Percentiles rank a stretch among this genome's conserved stretches.
These are phyloP conservation scores for Boletus reticuloceps DNA, from an alignment of 768 basidiomycete species.

Conservation along the genomic window DNA sequence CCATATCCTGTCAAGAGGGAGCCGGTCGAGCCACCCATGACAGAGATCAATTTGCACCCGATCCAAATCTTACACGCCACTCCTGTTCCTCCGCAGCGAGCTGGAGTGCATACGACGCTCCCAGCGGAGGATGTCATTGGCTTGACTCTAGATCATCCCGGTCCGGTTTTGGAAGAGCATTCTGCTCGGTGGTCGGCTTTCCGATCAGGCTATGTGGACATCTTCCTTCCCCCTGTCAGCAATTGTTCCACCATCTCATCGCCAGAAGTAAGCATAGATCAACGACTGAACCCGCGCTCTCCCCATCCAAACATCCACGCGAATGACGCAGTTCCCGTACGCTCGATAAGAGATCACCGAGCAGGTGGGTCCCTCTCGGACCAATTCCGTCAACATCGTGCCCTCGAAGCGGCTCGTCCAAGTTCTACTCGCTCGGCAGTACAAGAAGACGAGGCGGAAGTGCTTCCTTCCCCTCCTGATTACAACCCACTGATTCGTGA, in stretches of 20 bases:
- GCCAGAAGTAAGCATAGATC: background rate
- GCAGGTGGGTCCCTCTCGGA: background rate
- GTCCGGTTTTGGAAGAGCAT: background rate
- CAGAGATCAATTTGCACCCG: background rate
- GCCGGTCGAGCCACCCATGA: background rate
- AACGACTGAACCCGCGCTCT: background rate
- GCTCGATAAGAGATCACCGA: background rate
- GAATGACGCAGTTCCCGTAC: background rate
- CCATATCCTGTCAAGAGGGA: background rate
- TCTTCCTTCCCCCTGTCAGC: slow-evolving; percentile 8
- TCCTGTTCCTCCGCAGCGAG: background rate
- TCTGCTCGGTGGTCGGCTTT: slow-evolving; percentile 22
- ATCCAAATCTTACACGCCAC: background rate
- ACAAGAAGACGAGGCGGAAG: background rate
- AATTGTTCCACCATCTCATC: background rate
- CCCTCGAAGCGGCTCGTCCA: background rate
- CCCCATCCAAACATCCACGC: background rate
- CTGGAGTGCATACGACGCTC: background rate
- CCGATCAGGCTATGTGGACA: slow-evolving; percentile 23
- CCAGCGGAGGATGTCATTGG: slow-evolving; percentile 6
- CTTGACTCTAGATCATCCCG: slow-evolving; percentile 1
- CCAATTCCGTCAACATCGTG: background rate
- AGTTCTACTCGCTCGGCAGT: background rate
- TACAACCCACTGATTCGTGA: background rate
- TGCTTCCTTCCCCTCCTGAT: background rate